Conservation (phyloP, 345 rosid genomes). For the Erucastrum elatum region DNA sequence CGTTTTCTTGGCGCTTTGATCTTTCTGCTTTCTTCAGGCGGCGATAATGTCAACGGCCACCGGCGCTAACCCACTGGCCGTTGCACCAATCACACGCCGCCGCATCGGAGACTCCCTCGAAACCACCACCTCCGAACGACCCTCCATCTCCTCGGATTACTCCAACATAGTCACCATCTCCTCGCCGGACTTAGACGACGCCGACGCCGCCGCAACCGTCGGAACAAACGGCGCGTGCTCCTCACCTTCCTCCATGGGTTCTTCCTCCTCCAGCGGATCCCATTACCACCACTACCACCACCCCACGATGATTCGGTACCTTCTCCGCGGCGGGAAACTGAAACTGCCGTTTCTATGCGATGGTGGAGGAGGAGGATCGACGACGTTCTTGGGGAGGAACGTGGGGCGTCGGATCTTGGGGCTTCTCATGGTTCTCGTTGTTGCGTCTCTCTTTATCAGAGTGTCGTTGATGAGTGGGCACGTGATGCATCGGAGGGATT, state of each 20-base stretch:
- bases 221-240: slow-evolving; percentile 31
- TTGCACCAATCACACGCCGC: slow-evolving; percentile 65
- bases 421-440: slow-evolving; percentile 54
- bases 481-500: slow-evolving; percentile 28
- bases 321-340: slow-evolving; percentile 43
- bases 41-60: slow-evolving; percentile 51
- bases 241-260: slow-evolving; percentile 25
- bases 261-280: slow-evolving; percentile 30
- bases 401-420: slow-evolving; percentile 54
- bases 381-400: slow-evolving; percentile 47
- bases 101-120: slow-evolving; percentile 56
- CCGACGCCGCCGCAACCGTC: background rate
- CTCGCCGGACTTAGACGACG: slow-evolving; percentile 34
- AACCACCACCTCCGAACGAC: slow-evolving; percentile 34
- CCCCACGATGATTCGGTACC: slow-evolving; percentile 41
- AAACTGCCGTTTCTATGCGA: slow-evolving; percentile 42
- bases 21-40: background rate
- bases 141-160: slow-evolving; percentile 42
- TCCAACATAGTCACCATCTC: slow-evolving; percentile 27
- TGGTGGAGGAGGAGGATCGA: slow-evolving; percentile 14
- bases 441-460: slow-evolving; percentile 58
- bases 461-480: slow-evolving; percentile 49
- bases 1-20: background rate
- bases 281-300: slow-evolving; percentile 44
- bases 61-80: slow-evolving; percentile 48